Conservation (phyloP, 768 basidiomycete species). For the Exidia glandulosa region DNA sequence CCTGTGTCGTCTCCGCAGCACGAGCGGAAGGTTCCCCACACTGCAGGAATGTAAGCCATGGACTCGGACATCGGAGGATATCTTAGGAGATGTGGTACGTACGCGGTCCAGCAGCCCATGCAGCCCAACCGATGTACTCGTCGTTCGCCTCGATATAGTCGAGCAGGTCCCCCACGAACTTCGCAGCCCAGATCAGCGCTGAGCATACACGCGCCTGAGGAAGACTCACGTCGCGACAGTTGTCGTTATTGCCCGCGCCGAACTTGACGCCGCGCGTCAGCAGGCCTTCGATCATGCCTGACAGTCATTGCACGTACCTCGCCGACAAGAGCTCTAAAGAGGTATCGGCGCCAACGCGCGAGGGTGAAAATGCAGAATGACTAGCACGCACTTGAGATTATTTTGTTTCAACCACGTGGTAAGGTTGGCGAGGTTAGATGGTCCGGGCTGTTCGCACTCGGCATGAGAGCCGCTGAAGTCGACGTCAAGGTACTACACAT, state of each 20-base stretch:
- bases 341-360: background rate
- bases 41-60: conserved; percentile 10
- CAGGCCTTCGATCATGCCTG: too few species aligned
- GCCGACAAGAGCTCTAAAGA: conserved; percentile 29
- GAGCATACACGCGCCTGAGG: background rate
- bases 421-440: conserved; percentile 30
- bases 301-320: too few species aligned
- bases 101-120: conserved; percentile 40
- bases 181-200: conserved; percentile 6
- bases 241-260: conserved; percentile 32
- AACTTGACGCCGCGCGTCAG: too few species aligned
- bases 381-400: conserved; percentile 25
- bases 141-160: conserved; percentile 30
- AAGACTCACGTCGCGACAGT: conserved; percentile 16
- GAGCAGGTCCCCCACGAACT: conserved; percentile 27
- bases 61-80: background rate
- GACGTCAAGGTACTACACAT: conserved; percentile 12
- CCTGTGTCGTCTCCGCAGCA: conserved; percentile 35
- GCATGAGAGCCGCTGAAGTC: conserved; percentile 35
- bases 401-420: conserved; percentile 33
- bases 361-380: background rate
- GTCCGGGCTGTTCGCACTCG: conserved; percentile 32
- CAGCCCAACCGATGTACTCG: conserved; percentile 36
- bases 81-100: conserved; percentile 6
- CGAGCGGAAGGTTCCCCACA: conserved; percentile 32